Conservation (phyloP, 495 filamentous ascomycete genomes). For the Talaromyces adpressus region DNA sequence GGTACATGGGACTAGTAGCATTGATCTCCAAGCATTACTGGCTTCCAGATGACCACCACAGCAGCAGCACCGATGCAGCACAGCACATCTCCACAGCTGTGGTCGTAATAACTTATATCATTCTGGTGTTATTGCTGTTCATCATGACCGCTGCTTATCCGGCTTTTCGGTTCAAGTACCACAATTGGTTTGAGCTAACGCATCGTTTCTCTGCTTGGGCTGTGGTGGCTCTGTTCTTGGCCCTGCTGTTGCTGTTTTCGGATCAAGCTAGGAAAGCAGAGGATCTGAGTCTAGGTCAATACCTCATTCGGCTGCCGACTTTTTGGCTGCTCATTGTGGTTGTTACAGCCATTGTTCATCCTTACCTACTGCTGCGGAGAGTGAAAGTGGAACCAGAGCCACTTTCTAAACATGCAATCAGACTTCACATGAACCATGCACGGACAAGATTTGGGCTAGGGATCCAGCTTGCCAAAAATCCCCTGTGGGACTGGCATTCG, state of each 20-base stretch:
- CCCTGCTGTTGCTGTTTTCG: conserved; percentile 29
- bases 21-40: conserved; percentile 42
- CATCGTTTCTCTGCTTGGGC: conserved; percentile 52
- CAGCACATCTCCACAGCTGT: conserved; percentile 20
- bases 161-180: conserved; percentile 34
- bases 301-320: conserved; percentile 31
- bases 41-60: conserved; percentile 6
- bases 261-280: conserved; percentile 23
- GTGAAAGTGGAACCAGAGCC: conserved; percentile 53
- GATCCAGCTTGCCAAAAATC: conserved; percentile 42
- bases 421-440: conserved; percentile 62
- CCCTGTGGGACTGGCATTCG: conserved; percentile 70
- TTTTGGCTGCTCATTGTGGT: conserved; percentile 37
- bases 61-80: background rate
- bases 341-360: conserved; percentile 32
- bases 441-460: conserved; percentile 38
- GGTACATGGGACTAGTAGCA: conserved; percentile 57
- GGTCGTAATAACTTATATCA: conserved; percentile 30
- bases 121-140: conserved; percentile 30
- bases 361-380: conserved; percentile 38
- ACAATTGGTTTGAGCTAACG: conserved; percentile 51
- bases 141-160: conserved; percentile 40
- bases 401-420: conserved; percentile 62
- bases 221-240: conserved; percentile 41
- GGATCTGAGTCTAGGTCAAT: conserved; percentile 21